A percentile compares a stretch with the other conserved stretches of the same genome.
Evolutionary conservation across 352 stramenopile genomes (phyloP).

Genomic region (Plasmopara viticola): DNA sequence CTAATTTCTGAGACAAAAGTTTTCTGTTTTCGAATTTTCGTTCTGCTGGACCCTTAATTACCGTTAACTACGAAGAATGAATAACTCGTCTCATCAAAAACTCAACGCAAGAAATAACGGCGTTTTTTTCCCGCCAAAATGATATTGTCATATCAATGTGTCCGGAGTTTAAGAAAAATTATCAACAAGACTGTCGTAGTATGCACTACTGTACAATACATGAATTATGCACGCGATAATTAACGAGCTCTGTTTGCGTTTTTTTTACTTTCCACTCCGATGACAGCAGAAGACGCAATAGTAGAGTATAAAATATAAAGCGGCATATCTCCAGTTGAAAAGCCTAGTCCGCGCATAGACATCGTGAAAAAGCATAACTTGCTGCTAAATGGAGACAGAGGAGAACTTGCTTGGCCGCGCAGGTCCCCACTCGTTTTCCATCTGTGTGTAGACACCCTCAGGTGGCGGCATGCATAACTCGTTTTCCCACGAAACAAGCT

Average conservation of each 20-base stretch:
- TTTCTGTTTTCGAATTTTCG: too few relatives aligned
- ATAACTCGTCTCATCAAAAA: too few relatives aligned
- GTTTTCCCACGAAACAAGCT: constrained; percentile 67
- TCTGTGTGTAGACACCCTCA: constrained; percentile 71
- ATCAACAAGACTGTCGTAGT: too few relatives aligned
- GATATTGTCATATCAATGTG: too few relatives aligned
- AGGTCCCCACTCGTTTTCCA: constrained; percentile 83
- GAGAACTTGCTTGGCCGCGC: constrained; percentile 78
- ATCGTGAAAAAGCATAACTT: constrained; percentile 11
- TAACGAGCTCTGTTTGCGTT: not conserved
- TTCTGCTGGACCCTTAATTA: too few relatives aligned
- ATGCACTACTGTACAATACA: too few relatives aligned
- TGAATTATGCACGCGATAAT: not conserved
- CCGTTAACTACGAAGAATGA: too few relatives aligned
- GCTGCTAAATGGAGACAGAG: constrained; percentile 74
- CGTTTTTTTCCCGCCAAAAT: too few relatives aligned
- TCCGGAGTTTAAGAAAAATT: too few relatives aligned
- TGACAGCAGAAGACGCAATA: not conserved
- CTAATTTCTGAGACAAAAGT: too few relatives aligned
- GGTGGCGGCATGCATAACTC: constrained; percentile 71
- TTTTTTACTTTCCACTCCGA: not conserved
- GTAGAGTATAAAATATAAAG: not conserved
- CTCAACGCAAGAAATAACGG: too few relatives aligned
- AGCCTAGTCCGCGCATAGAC: constrained; percentile 10
- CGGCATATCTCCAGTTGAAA: not conserved